Base-by-base conservation (phyloP, 1,284 basidiomycete genomes). In the Naganishia albida region DNA sequence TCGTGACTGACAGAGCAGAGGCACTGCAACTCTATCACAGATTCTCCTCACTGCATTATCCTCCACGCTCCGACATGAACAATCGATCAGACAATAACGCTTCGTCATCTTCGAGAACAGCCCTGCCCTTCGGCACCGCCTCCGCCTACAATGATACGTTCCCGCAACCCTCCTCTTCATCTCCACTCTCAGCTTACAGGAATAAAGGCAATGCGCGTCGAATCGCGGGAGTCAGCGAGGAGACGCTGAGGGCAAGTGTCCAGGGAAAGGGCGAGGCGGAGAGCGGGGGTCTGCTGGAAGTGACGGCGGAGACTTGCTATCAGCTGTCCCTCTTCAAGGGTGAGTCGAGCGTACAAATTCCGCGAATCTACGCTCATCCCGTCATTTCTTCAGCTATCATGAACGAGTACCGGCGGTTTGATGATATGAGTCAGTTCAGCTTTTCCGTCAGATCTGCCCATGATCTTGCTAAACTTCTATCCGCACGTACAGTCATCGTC, bases 311-410 rank as follows among this genome's bases (percentile, higher is more conserved):
- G 64, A 78, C 89, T 72, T 94, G 91, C 72, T 85, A 86, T 72
- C 84, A 93, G 73, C 82, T 94, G 39, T 85, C 85, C 20, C 72
- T 89, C 8, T 94, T 94, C 83, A 92, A 91, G 85, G 89, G 91
- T 88, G 64, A 60, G 78, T 72, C 16, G 63, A 64, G 67, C 43
- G 63, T 65, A 46, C 42, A 50, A 62, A 43, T 57, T 34, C 38
- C 55, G 18, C 39, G 69, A 49, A 40, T 44, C 26, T 28, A 7
- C 25, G 7, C 8, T 15, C 30, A 30, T 49, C 39, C 26, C n/a
- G n/a, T n/a, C n/a, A n/a, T n/a, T n/a, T 20, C 42, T 26, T 3
- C 74, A 94, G 91, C 91, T 70, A 85, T 93, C 72, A 83, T 93
- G 77, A 86, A 83, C 73, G 89, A 93, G 77, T 93, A 93, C 76